phyloP scores from a whole-genome alignment of 2,329 filamentous ascomycete genomes.

The Trichophaea hybrida region DNA sequence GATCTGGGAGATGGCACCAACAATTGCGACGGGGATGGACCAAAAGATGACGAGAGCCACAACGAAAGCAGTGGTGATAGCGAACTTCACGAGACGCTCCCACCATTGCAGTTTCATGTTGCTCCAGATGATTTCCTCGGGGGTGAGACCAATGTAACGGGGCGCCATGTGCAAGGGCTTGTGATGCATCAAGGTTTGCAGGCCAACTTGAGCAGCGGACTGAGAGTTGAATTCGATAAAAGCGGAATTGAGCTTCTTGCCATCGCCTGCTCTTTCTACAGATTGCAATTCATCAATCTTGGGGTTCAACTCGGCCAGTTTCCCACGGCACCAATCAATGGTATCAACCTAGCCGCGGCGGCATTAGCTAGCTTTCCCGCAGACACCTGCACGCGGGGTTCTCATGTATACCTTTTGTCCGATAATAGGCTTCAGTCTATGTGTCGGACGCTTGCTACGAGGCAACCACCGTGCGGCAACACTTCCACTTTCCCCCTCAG shows the following conservation, averaged over 20 bases:
- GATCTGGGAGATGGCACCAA: constrained; percentile 78
- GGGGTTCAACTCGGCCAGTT: constrained; percentile 61
- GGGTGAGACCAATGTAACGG: constrained; percentile 68
- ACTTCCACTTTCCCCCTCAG: constrained; percentile 46
- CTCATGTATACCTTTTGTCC: constrained; percentile 50
- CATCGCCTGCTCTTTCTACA: constrained; percentile 50
- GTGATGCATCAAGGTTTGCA: constrained; percentile 76
- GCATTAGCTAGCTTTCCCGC: constrained; percentile 2
- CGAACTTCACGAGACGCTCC: constrained; percentile 61
- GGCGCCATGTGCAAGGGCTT: constrained; percentile 75
- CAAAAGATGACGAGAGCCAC: constrained; percentile 75
- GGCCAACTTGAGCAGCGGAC: constrained; percentile 70
- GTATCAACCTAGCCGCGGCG: constrained; percentile 51
- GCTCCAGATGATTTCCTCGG: constrained; percentile 73
- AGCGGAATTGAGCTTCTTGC: constrained; percentile 55
- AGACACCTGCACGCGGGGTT: not conserved
- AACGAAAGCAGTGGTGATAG: constrained; percentile 57
- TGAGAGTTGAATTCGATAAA: constrained; percentile 84
- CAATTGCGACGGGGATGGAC: constrained; percentile 59
- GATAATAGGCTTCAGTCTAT: constrained; percentile 55
- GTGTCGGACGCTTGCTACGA: constrained; percentile 59
- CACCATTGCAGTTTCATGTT: constrained; percentile 76
- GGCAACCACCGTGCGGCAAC: constrained; percentile 62
- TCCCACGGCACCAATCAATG: constrained; percentile 72
- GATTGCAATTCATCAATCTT: constrained; percentile 55